phyloP scores from a whole-genome alignment of 1,284 basidiomycete species.

The Cutaneotrichosporon mucoides region DNA sequence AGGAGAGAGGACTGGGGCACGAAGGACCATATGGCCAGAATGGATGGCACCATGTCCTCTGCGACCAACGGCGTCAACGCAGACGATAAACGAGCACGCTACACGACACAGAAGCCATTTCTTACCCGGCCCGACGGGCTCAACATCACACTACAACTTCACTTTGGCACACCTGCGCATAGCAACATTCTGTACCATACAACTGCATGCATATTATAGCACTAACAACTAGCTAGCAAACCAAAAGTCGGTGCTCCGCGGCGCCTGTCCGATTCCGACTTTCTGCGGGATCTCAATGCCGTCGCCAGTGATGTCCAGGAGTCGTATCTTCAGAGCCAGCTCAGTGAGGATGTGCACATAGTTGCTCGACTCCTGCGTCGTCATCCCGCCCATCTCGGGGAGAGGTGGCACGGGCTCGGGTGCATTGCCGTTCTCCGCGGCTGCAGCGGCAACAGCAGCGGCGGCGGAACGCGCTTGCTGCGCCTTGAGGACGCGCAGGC shows the following conservation, averaged over 20 bases:
- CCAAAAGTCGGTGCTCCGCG: slow-evolving; percentile 76
- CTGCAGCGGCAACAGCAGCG: neutral
- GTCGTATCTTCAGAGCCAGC: slow-evolving; percentile 87
- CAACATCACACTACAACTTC: too few relatives aligned
- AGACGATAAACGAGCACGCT: too few relatives aligned
- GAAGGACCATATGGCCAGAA: too few relatives aligned
- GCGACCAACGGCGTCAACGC: too few relatives aligned
- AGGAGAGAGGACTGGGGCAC: too few relatives aligned
- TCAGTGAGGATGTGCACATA: slow-evolving; percentile 76
- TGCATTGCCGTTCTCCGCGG: neutral
- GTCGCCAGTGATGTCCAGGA: slow-evolving; percentile 85
- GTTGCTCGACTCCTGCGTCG: slow-evolving; percentile 76
- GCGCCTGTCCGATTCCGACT: slow-evolving; percentile 57
- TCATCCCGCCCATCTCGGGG: slow-evolving; percentile 56
- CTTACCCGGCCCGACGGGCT: too few relatives aligned
- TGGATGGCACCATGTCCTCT: too few relatives aligned
- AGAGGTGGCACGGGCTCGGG: slow-evolving; percentile 52
- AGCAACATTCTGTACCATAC: too few relatives aligned
- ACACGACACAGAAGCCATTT: too few relatives aligned
- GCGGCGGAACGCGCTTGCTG: neutral
- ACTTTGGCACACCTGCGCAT: too few relatives aligned
- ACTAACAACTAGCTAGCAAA: slow-evolving; percentile 56
- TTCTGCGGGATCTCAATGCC: slow-evolving; percentile 76
- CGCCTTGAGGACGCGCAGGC: slow-evolving; percentile 76
- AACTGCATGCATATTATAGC: neutral